A percentile compares a stretch with the other conserved stretches of the same genome.
Evolutionary conservation across 352 stramenopile species (phyloP).

Genomic region (Phytophthora podocarpi): DNA sequence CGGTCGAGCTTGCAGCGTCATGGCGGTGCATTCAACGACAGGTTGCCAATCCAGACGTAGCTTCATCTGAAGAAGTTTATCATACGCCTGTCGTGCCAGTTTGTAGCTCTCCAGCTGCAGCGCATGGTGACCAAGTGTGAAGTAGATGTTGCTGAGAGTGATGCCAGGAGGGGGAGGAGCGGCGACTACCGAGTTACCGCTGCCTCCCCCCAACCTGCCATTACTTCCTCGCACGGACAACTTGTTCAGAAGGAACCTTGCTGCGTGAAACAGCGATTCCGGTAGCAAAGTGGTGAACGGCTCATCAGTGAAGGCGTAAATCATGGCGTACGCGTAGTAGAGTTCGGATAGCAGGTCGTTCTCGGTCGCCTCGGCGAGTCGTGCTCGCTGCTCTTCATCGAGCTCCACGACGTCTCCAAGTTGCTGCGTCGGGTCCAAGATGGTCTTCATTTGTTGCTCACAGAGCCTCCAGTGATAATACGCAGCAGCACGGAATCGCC

Average conservation of each 20-base stretch:
- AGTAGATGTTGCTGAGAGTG: conserved; percentile 92
- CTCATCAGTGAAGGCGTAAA: conserved; percentile 94
- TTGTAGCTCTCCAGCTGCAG: conserved; percentile 93
- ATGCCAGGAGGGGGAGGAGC: conserved; percentile 75
- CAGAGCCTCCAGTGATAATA: conserved; percentile 95
- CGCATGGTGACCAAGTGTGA: conserved; percentile 93
- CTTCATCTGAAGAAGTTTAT: conserved; percentile 92
- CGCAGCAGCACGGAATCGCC: conserved; percentile 88
- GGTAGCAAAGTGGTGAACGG: conserved; percentile 93
- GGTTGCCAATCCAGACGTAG: conserved; percentile 86
- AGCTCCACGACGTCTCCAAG: conserved; percentile 17
- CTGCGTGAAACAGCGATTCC: conserved; percentile 93
- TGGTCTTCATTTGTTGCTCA: conserved; percentile 74
- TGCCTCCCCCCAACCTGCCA: conserved; percentile 23
- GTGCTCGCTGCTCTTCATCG: conserved; percentile 33
- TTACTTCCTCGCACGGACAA: conserved; percentile 42
- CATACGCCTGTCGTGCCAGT: conserved; percentile 91
- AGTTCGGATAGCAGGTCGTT: conserved; percentile 86
- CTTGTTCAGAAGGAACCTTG: conserved; percentile 93
- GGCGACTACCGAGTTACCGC: conserved; percentile 17
- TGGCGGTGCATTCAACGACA: conserved; percentile 91
- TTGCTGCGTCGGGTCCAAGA: conserved; percentile 23
- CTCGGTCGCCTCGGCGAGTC: conserved; percentile 48
- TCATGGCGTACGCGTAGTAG: conserved; percentile 94
- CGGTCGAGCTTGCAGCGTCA: conserved; percentile 93